Percentiles rank a stretch among this genome's conserved stretches.
These are phyloP conservation scores for Wickerhamiella shivajii DNA, from an alignment of 805 yeast species.

Conservation along the genomic window DNA sequence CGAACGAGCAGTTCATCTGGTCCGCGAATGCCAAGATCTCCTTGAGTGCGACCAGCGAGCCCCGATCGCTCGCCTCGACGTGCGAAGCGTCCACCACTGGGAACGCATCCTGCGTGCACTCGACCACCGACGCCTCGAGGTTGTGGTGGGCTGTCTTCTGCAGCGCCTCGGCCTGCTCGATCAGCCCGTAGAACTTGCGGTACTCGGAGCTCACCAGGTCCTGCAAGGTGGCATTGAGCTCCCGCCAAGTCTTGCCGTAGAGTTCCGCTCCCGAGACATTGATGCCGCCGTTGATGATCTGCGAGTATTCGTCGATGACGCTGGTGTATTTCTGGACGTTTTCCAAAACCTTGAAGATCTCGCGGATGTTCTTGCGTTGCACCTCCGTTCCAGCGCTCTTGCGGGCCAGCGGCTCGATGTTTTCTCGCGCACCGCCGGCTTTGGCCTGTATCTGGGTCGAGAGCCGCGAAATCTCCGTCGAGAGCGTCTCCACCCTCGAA, in stretches of 20 bases:
- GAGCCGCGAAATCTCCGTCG: constrained; percentile 43
- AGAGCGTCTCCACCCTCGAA: constrained; percentile 39
- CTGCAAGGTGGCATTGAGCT: constrained; percentile 16
- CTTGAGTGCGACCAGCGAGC: too few species aligned
- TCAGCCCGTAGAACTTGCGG: constrained; percentile 6
- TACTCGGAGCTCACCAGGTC: constrained; percentile 19
- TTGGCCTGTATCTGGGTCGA: constrained; percentile 35
- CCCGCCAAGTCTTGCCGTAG: constrained; percentile 29
- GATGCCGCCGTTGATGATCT: constrained; percentile 19
- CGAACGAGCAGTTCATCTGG: too few species aligned
- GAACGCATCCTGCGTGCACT: constrained; percentile 11
- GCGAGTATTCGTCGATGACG: constrained; percentile 42
- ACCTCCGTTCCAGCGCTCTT: neutral
- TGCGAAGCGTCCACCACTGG: neutral
- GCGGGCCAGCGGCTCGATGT: constrained; percentile 56
- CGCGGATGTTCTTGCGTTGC: constrained; percentile 13
- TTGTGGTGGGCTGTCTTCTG: constrained; percentile 2
- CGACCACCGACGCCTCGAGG: neutral
- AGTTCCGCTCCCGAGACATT: constrained; percentile 18
- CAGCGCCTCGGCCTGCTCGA: neutral
- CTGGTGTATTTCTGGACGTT: constrained; percentile 31
- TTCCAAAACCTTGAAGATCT: constrained; percentile 17
- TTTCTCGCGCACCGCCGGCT: constrained; percentile 40
- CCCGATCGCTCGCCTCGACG: too few species aligned
- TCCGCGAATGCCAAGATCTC: too few species aligned